phyloP scores from a whole-genome alignment of 23 red algal species.

The Agarophyton chilense region DNA sequence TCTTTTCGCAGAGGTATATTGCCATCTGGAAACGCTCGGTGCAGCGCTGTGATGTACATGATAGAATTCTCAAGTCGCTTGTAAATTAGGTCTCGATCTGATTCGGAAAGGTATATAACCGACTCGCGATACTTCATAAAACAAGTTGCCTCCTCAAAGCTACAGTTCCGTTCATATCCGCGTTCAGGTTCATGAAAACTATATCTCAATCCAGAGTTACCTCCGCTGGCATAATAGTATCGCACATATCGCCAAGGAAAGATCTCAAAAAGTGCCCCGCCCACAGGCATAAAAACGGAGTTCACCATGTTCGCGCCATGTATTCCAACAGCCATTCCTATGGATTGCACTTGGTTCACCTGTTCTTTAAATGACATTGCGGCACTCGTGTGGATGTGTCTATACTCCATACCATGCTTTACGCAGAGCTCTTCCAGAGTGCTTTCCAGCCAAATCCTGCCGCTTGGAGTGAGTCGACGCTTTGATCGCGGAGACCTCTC shows the following conservation, averaged over 20 bases:
- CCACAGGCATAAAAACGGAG: constrained; percentile 66
- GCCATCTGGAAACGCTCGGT: constrained; percentile 53
- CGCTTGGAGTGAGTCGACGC: constrained; percentile 41
- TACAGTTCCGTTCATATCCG: constrained; percentile 56
- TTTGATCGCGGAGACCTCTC: constrained; percentile 49
- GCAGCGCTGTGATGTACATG: constrained; percentile 45
- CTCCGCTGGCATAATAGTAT: constrained; percentile 67
- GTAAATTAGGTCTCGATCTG: constrained; percentile 39
- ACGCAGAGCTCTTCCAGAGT: constrained; percentile 45
- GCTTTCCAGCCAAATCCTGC: constrained; percentile 28
- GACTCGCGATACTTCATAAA: constrained; percentile 74
- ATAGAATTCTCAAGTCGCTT: constrained; percentile 50
- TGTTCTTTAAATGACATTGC: constrained; percentile 52
- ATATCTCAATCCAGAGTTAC: constrained; percentile 71
- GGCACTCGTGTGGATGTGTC: constrained; percentile 7
- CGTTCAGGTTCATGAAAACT: constrained; percentile 58
- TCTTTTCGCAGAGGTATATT: constrained; percentile 44
- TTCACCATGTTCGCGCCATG: constrained; percentile 86
- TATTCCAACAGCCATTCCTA: constrained; percentile 68
- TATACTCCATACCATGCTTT: constrained; percentile 52
- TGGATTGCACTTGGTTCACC: constrained; percentile 31
- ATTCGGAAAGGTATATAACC: constrained; percentile 22
- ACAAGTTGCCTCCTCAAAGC: constrained; percentile 26
- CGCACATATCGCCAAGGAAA: constrained; percentile 78
- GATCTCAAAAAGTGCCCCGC: constrained; percentile 70